phyloP scores from a whole-genome alignment of 495 filamentous ascomycete genomes.

The Rhizodiscina lignyota region DNA sequence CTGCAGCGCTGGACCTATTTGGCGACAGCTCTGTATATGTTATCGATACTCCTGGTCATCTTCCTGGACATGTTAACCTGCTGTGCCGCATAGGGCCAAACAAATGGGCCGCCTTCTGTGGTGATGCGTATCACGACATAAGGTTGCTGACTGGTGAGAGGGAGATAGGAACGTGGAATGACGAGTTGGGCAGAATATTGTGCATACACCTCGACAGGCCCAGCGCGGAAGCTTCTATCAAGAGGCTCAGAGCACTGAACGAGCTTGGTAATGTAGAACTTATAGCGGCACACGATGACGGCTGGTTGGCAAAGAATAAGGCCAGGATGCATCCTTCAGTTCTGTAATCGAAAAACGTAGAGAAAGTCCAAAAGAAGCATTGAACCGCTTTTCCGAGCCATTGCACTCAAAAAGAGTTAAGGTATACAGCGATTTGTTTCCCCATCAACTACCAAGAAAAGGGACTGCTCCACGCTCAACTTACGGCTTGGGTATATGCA shows the following conservation, averaged over 20 bases:
- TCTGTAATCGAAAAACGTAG: no score
- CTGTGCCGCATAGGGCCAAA: slow-evolving; percentile 1
- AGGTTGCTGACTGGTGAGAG: slow-evolving; percentile 4
- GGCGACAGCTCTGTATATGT: slow-evolving; percentile 6
- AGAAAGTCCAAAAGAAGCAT: no score
- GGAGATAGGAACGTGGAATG: slow-evolving; percentile 2
- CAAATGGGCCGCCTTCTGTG: slow-evolving; percentile 4
- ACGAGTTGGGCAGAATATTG: slow-evolving; percentile 1
- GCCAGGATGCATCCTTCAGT: no score
- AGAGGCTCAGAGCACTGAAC: slow-evolving; percentile 1
- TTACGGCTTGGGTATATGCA: slow-evolving; percentile 96
- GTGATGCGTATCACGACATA: slow-evolving; percentile 6
- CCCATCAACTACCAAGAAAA: no score
- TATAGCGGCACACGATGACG: slow-evolving; percentile 5
- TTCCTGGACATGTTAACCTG: slow-evolving; percentile 5
- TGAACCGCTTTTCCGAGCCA: no score
- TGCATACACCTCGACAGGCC: slow-evolving; percentile 3
- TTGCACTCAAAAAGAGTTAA: no score
- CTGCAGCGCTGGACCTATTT: slow-evolving; percentile 3
- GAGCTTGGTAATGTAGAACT: background rate
- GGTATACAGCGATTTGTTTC: no score
- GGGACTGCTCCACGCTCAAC: no score
- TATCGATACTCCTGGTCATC: slow-evolving; percentile 5
- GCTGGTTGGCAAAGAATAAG: slow-evolving; percentile 1
- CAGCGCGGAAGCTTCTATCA: background rate